Evolutionary conservation across 2,329 filamentous ascomycete genomes (phyloP), one percentile per base, ranked within the genome.

Genomic region (Grosmannia huntii): DNA sequence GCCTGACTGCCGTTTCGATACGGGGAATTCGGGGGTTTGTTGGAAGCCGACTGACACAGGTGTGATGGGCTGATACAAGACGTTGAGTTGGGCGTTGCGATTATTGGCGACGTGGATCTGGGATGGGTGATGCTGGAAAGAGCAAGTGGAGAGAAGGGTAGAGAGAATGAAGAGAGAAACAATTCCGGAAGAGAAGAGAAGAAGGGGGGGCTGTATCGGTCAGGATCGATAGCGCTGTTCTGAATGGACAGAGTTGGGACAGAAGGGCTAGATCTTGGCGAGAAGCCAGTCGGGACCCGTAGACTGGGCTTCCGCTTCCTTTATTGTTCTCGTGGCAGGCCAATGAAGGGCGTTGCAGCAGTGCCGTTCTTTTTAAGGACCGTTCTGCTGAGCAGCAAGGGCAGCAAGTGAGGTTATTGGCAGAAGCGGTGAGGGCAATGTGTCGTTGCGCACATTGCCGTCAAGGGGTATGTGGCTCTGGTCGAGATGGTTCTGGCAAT

Each of bases 251-350:
- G 23, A 52, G 49, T 51, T 31, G 23, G 25, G 33, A 44, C 33
- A 31, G 33, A 27, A 52, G 55, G 48, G 55, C 33, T 52, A n/a
- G 55, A 57, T 57, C 55, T 57, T 52, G 55, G 55, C 55, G 23
- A 57, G 33, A n/a, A 44, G 21, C 21, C 31, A 6, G 21, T 28
- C 16, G 48, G 27, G 19, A 5, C 38, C 44, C 21, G 46, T 38
- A 16, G 25, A n/a, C n/a, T 19, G 19, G 23, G 16, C n/a, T 21
- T 23, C n/a, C 44, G 16, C 49, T 12, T 36, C 31, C 44, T 49
- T 51, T 28, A 25, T 31, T 14, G 33, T 21, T 36, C 9, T 21
- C 19, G n/a, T 23, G 14, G 10, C 12, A 21, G 11, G 46, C 55
- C 41, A 55, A 49, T 55, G 23, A 55, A 21, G 14, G 23, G 48